Base-by-base conservation (phyloP, 305 asterid genomes). In the Plantago rigida region DNA sequence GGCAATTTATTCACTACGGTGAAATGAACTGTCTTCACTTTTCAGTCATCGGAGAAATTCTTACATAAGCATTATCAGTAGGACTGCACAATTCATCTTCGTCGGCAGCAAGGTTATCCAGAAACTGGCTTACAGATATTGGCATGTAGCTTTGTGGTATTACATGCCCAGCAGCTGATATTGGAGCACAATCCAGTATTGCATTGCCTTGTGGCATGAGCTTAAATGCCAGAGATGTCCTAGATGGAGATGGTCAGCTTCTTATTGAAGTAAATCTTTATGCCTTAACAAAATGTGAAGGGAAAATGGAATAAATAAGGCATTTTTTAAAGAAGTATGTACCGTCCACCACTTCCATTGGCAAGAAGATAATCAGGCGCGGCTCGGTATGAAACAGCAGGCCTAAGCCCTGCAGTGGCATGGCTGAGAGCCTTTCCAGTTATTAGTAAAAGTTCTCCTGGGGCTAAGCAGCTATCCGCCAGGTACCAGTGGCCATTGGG, bases 121-220 rank as follows among this genome's bases (percentile, higher is more conserved):
- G 80, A 73, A 92, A 88, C 83, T 83, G 95, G 85, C 89, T 82
- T 24, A 84, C 96, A 67, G 98, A 83, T 74, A 92, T 74, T 60
- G 97, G 94, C 71, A 78, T 81, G 58, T 76, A 92, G 81, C 87
- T 82, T 58, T 88, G 96, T 56, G 98, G 89, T 69, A 88, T 82
- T 63, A 77, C 85, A 72, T 92, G 95, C 65, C 98, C 98, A 75
- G 95, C 98, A 65, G 86, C 86, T 41, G 93, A 81, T 75, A 92
- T 74, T 1, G 89, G 87, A 66, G 87, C 72, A 73, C 95, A 92
- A 71, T 92, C 98, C 74, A 92, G 73, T 67, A 92, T 66, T 44
- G 98, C 98, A 73, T 80, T 92, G 83, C 91, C 77, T 72, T 84
- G 98, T 54, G 98, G 98, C 87, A 86, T 83, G 73, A 92, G 95